Percentiles rank a stretch among this genome's conserved stretches.
These are phyloP conservation scores for Sporothrix mexicana DNA, from an alignment of 2,329 filamentous ascomycete genomes.

Conservation along the genomic window DNA sequence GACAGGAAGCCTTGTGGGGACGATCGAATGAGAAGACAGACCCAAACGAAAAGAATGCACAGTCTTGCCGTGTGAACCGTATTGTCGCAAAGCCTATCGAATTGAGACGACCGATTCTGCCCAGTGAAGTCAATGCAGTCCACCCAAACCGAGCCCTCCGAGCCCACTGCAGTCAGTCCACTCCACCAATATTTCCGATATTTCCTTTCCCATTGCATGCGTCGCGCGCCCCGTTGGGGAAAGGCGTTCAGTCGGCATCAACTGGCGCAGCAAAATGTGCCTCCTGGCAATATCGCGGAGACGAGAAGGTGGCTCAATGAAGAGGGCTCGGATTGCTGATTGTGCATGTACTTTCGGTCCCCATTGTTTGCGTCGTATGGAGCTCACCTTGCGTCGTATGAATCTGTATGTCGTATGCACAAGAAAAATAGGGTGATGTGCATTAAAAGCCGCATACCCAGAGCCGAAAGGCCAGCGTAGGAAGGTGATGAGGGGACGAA, in stretches of 20 bases:
- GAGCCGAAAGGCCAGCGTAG: not conserved
- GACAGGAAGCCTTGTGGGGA: not conserved
- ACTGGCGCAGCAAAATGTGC: slow-evolving; percentile 13
- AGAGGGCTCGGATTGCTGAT: not conserved
- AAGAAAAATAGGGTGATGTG: not conserved
- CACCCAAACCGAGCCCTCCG: too few relatives aligned
- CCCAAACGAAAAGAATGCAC: not conserved
- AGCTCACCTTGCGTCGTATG: not conserved
- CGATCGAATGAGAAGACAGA: slow-evolving; percentile 5
- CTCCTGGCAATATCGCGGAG: not conserved
- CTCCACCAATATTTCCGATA: slow-evolving; percentile 21
- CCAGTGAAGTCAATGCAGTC: not conserved
- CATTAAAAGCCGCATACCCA: slow-evolving; percentile 14
- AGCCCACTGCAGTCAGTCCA: not conserved
- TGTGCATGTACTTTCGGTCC: not conserved
- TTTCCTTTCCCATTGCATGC: not conserved
- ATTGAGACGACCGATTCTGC: not conserved
- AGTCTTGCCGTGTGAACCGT: not conserved
- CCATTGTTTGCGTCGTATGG: not conserved
- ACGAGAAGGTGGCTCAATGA: too few relatives aligned
- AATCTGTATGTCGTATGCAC: not conserved
- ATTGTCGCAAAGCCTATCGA: not conserved
- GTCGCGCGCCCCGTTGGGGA: slow-evolving; percentile 8
- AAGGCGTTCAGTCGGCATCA: slow-evolving; percentile 26
- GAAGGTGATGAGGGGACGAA: not conserved